Evolutionary conservation across 768 basidiomycete species (phyloP).

Genomic region (Ephemerocybe angulata): DNA sequence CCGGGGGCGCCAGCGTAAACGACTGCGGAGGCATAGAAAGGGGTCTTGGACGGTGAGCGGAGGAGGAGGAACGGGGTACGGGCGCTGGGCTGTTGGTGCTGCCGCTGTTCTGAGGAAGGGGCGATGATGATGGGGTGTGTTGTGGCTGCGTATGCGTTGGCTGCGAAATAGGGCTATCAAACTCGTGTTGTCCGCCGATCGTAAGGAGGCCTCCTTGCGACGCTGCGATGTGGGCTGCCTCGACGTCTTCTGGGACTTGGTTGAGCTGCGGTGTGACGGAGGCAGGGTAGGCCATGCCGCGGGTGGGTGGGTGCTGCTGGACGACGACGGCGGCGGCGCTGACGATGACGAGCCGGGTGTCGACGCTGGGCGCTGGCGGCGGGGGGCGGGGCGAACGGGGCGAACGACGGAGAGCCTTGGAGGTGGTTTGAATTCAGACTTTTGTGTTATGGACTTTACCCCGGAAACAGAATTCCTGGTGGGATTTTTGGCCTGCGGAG

Average conservation of each 20-base stretch:
- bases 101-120: constrained; percentile 14
- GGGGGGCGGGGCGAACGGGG: constrained; percentile 3
- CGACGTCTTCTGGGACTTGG: constrained; percentile 47
- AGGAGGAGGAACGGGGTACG: constrained; percentile 27
- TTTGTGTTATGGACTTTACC: constrained; percentile 16
- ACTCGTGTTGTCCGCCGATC: constrained; percentile 59
- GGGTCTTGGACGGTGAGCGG: constrained; percentile 52
- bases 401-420: constrained; percentile 6
- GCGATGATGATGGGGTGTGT: constrained; percentile 22
- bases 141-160: constrained; percentile 27
- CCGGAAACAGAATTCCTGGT: constrained; percentile 5
- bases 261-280: constrained; percentile 46
- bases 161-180: constrained; percentile 54
- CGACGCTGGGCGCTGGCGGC: constrained; percentile 1
- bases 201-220: constrained; percentile 55
- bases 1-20: constrained; percentile 18
- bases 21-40: constrained; percentile 74
- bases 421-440: constrained; percentile 13
- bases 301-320: background rate
- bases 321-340: constrained; percentile 1
- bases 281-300: constrained; percentile 45
- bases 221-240: constrained; percentile 38
- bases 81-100: constrained; percentile 21
- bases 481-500: constrained; percentile 18
- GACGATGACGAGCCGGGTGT: constrained; percentile 2